These are phyloP conservation scores for Penicillium capsulatum DNA, from an alignment of 2,329 filamentous ascomycete genomes.

Conservation along the genomic window DNA sequence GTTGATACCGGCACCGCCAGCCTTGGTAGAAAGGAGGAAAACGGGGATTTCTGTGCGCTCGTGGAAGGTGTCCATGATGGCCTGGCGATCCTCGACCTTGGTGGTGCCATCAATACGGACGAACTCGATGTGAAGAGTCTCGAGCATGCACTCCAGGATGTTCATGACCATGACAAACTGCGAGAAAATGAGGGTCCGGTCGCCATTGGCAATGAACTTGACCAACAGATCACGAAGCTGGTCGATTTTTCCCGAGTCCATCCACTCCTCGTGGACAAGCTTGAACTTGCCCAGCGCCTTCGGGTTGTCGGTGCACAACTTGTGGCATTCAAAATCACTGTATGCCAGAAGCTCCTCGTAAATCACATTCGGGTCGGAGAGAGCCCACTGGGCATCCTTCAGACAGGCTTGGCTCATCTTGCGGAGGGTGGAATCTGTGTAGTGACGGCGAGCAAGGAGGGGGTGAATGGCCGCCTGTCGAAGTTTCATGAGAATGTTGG, in stretches of 20 bases:
- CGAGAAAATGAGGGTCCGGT: constrained; percentile 85
- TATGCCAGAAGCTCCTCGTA: constrained; percentile 52
- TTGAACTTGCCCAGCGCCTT: constrained; percentile 52
- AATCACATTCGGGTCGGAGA: constrained; percentile 51
- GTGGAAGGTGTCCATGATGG: constrained; percentile 83
- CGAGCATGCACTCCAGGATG: constrained; percentile 78
- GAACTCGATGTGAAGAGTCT: constrained; percentile 67
- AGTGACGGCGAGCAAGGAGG: constrained; percentile 77
- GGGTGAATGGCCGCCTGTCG: constrained; percentile 91
- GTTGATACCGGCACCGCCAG: constrained; percentile 96
- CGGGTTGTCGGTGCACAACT: constrained; percentile 53
- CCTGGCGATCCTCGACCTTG: constrained; percentile 75
- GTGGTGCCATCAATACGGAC: constrained; percentile 84
- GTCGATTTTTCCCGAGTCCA: constrained; percentile 78
- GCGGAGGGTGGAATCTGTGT: constrained; percentile 67
- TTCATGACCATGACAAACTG: constrained; percentile 91
- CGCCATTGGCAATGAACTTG: constrained; percentile 71
- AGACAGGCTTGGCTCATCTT: constrained; percentile 76
- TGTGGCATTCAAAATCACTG: constrained; percentile 60
- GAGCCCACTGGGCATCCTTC: constrained; percentile 57
- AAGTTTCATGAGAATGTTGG: constrained; percentile 79
- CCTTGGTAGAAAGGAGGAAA: constrained; percentile 88
- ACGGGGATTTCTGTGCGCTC: constrained; percentile 72
- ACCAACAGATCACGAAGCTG: constrained; percentile 71
- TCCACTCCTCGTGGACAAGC: constrained; percentile 61